Evolutionary conservation across 1,284 basidiomycete species (phyloP), one percentile per base, ranked within the genome.

Genomic region (Spongispora temasekensis): DNA sequence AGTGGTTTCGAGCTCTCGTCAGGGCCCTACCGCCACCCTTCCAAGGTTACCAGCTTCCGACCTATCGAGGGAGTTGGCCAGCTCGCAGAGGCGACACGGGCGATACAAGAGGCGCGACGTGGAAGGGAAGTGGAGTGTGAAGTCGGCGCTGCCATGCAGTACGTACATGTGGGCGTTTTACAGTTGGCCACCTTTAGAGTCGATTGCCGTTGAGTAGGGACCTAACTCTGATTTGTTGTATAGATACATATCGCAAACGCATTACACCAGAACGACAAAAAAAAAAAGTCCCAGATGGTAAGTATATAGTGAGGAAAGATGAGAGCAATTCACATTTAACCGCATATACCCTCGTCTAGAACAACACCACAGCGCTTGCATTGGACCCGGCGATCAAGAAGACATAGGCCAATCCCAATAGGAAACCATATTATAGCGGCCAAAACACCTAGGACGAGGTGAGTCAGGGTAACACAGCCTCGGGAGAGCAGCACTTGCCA

Each of bases 371-470:
- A 93, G 13, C 89, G 84, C 25, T 68, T 74, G 73, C 90, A 93
- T 61, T 79, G 81, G 42, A 89, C 85, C 56, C 79, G 77, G 53
- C 87, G 80, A 71, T 93, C 91, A 19, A 93, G 77, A 17, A 93
- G 71, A 68, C 91, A 93, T 7, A 89, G 76, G 3, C 83, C 89
- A 50, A 93, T 80, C 7, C 91, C 91, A 0, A 92, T 74, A 2
- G 91, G 91, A 76, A 93, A 93, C 90, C 91, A 93, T 64, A 93
- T 78, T 27, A 93, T 77, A 4, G 91, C 91, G 15, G 89, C 88
- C 21, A 93, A 75, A 28, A 93, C 74, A 61, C 90, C 90, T 90
- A 62, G 59, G 53, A 55, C 44, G 28, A 27, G 9, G 60, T 60
- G 48, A 63, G 55, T 52, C 32, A 19, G 25, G 9, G 31, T 32